Conservation (phyloP, 495 filamentous ascomycete species). For the Aeminium ludgeri region DNA sequence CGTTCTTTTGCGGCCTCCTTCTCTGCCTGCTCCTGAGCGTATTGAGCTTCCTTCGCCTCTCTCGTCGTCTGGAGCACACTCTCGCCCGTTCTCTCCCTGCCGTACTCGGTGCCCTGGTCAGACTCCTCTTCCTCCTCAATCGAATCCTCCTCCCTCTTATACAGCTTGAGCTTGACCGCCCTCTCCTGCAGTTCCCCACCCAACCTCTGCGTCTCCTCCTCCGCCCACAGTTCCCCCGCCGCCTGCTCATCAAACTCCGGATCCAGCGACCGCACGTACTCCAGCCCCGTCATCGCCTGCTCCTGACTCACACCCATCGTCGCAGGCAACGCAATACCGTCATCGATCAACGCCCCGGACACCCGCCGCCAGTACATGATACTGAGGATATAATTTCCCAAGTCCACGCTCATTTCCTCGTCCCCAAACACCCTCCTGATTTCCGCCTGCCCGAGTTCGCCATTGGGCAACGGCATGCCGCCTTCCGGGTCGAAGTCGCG, state of each 20-base stretch:
- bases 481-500: conserved; percentile 13
- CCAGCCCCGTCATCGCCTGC: conserved; percentile 34
- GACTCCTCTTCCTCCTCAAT: conserved; percentile 1
- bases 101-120: conserved; percentile 10
- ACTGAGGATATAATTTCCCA: conserved; percentile 47
- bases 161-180: conserved; percentile 30
- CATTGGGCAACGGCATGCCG: conserved; percentile 16
- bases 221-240: conserved; percentile 43
- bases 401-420: conserved; percentile 27
- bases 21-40: conserved; percentile 6
- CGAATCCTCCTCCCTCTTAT: conserved; percentile 30
- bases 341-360: conserved; percentile 51
- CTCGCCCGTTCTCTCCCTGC: conserved; percentile 14
- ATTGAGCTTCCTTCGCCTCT: conserved; percentile 15
- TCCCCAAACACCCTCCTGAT: conserved; percentile 47
- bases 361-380: conserved; percentile 60
- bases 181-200: conserved; percentile 30
- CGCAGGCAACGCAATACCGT: conserved; percentile 23
- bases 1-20: conserved; percentile 2
- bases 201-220: conserved; percentile 31
- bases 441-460: conserved; percentile 20
- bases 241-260: conserved; percentile 57
- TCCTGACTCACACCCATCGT: conserved; percentile 18
- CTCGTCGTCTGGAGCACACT: conserved; percentile 33
- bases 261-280: conserved; percentile 49